Conservation (phyloP, 2,329 filamentous ascomycete genomes). For the Neonectria sp. region DNA sequence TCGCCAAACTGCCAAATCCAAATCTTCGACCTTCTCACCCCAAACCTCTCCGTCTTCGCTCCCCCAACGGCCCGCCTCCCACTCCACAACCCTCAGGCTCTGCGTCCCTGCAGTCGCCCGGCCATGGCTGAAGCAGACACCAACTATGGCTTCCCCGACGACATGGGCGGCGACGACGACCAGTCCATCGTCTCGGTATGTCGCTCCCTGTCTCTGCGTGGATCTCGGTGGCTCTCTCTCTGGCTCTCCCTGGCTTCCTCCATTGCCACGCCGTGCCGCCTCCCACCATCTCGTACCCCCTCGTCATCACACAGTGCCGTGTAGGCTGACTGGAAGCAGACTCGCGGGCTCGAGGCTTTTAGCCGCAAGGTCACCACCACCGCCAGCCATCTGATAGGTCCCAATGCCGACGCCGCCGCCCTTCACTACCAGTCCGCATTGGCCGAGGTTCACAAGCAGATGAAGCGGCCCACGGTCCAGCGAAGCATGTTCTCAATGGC, state of each 20-base stretch:
- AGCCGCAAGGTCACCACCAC: slow-evolving; percentile 95
- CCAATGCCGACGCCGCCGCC: slow-evolving; percentile 66
- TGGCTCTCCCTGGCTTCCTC: slow-evolving; percentile 17
- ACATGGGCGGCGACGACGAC: slow-evolving; percentile 62
- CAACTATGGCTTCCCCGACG: slow-evolving; percentile 63
- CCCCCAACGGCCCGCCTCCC: slow-evolving; percentile 36
- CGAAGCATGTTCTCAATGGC: slow-evolving; percentile 93
- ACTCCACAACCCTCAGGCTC: slow-evolving; percentile 39
- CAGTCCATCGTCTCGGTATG: slow-evolving; percentile 63
- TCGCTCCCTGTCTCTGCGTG: slow-evolving; percentile 25
- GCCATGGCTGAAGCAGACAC: slow-evolving; percentile 61
- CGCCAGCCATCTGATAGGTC: slow-evolving; percentile 88
- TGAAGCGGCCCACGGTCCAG: slow-evolving; percentile 87
- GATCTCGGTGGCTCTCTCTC: slow-evolving; percentile 29
- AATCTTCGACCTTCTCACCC: slow-evolving; percentile 42
- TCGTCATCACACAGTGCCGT: slow-evolving; percentile 36
- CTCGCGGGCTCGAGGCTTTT: slow-evolving; percentile 92
- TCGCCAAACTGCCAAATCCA: slow-evolving; percentile 45
- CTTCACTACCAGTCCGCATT: slow-evolving; percentile 89
- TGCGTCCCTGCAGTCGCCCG: slow-evolving; percentile 47
- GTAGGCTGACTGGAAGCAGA: slow-evolving; percentile 64
- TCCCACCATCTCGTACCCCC: not conserved
- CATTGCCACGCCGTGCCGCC: slow-evolving; percentile 30
- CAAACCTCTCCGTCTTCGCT: slow-evolving; percentile 29
- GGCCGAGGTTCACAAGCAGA: slow-evolving; percentile 89